A percentile compares a stretch with the other conserved stretches of the same genome.
Evolutionary conservation across 352 stramenopile species (phyloP).

Genomic region (Pythium myriotylum): DNA sequence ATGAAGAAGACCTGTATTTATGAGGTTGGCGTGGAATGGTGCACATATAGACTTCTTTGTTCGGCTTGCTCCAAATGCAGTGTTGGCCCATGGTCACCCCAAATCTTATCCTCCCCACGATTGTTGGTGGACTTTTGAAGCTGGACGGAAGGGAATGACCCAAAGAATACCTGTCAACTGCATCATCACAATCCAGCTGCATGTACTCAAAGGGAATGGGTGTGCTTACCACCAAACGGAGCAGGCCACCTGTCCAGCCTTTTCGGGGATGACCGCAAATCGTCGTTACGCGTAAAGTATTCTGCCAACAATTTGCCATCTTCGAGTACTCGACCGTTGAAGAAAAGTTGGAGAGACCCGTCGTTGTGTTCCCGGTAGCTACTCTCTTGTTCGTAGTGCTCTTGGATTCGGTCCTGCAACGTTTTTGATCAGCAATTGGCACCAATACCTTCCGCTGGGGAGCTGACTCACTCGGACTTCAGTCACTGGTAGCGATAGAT

Average conservation of each 20-base stretch:
- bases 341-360: constrained; percentile 45
- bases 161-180: constrained; percentile 56
- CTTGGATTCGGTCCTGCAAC: constrained; percentile 45
- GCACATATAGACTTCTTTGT: constrained; percentile 6
- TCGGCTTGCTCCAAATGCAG: background rate
- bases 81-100: background rate
- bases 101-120: constrained; percentile 6
- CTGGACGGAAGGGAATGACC: constrained; percentile 55
- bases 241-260: constrained; percentile 32
- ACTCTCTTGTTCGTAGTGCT: constrained; percentile 43
- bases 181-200: background rate
- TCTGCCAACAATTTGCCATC: constrained; percentile 41
- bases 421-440: background rate
- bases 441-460: no score
- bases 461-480: constrained; percentile 46
- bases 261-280: background rate
- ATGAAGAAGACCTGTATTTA: constrained; percentile 20
- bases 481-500: constrained; percentile 41
- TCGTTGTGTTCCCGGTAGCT: constrained; percentile 42
- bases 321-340: constrained; percentile 45
- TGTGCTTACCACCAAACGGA: constrained; percentile 46
- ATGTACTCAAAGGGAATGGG: background rate
- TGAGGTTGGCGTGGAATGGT: constrained; percentile 22
- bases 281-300: constrained; percentile 31
- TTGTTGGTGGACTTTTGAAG: constrained; percentile 19